Evolutionary conservation across 2,329 filamentous ascomycete species (phyloP).

Genomic region (Penicillium sp.): DNA sequence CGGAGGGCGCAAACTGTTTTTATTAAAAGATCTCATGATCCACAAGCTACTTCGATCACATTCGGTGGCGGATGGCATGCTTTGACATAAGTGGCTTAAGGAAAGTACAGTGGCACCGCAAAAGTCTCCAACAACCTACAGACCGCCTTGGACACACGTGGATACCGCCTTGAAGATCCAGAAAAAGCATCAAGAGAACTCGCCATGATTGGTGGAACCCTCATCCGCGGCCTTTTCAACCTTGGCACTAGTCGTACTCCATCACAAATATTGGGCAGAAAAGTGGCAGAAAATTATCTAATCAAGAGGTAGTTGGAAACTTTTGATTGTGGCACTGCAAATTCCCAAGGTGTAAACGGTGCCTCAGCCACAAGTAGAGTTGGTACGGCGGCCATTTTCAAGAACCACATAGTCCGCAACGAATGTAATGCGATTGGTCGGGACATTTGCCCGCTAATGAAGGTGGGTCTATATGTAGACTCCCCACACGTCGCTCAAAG

Average conservation of each 20-base stretch:
- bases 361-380: neutral
- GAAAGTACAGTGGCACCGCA: neutral
- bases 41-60: neutral
- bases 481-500: neutral
- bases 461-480: neutral
- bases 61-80: neutral
- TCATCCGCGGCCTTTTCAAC: neutral
- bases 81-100: constrained; percentile 15
- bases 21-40: constrained; percentile 3
- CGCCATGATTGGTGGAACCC: neutral
- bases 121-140: neutral
- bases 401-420: neutral
- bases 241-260: neutral
- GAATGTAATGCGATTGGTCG: neutral
- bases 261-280: neutral
- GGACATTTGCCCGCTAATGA: neutral
- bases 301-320: neutral
- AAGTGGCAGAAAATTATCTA: neutral
- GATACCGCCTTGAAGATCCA: neutral
- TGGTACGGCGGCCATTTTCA: neutral
- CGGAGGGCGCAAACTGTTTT: neutral
- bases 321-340: neutral
- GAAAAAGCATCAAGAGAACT: neutral
- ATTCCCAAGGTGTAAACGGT: no score
- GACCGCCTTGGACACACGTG: neutral